These are phyloP conservation scores for Picea sitchensis DNA, from an alignment of 75 land plant genomes.

Conservation along the genomic window DNA sequence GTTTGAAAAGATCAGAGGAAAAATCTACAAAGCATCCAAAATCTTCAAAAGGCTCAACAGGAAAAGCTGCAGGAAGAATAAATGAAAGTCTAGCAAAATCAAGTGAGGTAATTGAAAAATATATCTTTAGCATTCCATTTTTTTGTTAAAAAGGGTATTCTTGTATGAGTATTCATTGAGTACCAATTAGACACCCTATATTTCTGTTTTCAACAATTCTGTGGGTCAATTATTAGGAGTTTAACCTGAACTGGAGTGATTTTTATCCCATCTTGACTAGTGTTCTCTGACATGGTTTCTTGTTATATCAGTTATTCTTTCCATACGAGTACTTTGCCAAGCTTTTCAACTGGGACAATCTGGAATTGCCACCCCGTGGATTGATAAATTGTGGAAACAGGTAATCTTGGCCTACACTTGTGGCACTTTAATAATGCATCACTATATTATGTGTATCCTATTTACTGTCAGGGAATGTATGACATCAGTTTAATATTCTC, in stretches of 20 bases:
- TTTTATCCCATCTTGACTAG: not conserved
- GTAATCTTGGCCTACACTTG: slow-evolving; percentile 13
- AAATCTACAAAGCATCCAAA: not conserved
- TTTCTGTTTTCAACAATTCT: not conserved
- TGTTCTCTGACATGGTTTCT: not conserved
- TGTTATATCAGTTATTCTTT: slow-evolving; percentile 22
- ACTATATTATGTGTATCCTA: not conserved
- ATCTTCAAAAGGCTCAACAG: not conserved
- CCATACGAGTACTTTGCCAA: slow-evolving; percentile 28
- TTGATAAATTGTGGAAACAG: slow-evolving; percentile 40
- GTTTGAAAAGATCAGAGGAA: not conserved
- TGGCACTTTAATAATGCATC: not conserved
- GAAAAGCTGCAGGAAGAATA: not conserved
- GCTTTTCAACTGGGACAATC: slow-evolving; percentile 24
- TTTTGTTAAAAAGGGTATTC: not conserved
- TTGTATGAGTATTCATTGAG: too few relatives aligned
- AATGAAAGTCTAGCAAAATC: not conserved
- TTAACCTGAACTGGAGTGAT: not conserved
- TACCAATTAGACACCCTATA: not conserved
- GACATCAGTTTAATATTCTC: not conserved
- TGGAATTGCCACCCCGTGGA: slow-evolving; percentile 29
- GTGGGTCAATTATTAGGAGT: not conserved
- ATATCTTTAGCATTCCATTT: not conserved
- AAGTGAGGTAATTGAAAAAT: not conserved
- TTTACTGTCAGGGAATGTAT: not conserved